Evolutionary conservation across 768 basidiomycete genomes (phyloP).

Genomic region (Leucocoprinus leucothites): DNA sequence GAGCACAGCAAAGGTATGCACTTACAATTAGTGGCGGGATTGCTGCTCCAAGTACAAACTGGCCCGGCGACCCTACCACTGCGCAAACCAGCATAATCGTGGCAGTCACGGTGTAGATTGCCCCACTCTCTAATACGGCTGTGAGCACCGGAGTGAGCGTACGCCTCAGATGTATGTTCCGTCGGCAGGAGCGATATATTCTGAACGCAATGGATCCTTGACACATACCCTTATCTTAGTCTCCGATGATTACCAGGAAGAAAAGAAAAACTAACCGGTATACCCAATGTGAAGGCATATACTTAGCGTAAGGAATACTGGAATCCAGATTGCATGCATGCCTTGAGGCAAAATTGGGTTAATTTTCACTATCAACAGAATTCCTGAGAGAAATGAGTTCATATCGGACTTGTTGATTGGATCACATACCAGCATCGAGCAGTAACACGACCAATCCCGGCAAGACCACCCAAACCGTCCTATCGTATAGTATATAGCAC

Average conservation of each 20-base stretch:
- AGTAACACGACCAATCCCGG: background rate
- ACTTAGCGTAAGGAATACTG: too few species aligned
- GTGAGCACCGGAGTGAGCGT: background rate
- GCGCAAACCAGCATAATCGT: background rate
- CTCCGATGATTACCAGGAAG: too few species aligned
- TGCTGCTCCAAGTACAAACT: background rate
- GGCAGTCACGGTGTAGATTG: background rate
- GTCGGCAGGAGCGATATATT: background rate
- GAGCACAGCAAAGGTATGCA: background rate
- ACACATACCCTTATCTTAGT: too few species aligned
- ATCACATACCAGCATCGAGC: background rate
- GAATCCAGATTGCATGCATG: too few species aligned
- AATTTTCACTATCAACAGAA: too few species aligned
- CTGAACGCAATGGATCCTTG: background rate
- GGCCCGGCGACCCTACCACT: background rate
- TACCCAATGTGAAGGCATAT: background rate
- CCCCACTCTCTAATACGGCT: background rate
- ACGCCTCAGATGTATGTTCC: background rate
- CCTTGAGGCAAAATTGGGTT: too few species aligned
- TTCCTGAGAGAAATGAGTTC: too few species aligned
- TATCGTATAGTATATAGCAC: background rate
- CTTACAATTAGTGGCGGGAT: slow-evolving; percentile 1
- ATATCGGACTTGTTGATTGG: too few species aligned
- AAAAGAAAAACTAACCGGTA: background rate
- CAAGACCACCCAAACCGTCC: background rate